Base-by-base conservation (phyloP, 2,329 filamentous ascomycete species). In the Xylaria digitata region DNA sequence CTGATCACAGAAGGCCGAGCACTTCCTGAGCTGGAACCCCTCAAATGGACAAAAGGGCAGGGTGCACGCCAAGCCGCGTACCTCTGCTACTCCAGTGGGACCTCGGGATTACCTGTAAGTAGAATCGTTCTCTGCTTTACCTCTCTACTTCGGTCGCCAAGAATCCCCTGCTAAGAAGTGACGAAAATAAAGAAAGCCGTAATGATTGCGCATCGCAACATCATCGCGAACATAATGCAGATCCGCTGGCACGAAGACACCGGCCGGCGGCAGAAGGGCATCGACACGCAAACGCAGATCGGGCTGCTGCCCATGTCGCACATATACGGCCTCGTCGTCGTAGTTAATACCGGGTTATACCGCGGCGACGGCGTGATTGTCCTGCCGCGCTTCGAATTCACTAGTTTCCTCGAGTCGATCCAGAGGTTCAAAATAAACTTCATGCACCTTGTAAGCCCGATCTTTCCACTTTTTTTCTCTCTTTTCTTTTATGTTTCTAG, bases 221-320 rank as follows among this genome's bases (percentile, higher is more conserved):
- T 93, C 17, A 93, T 94, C 54, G 86, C 90, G 42, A 94, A 94
- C 74, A 84, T 86, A 0, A 75, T 93, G 55, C 91, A 93, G 76
- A 82, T 90, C 45, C 72, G 75, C 3, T 79, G 82, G 1, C 87
- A 76, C 61, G 75, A 82, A 54, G 59, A 78, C 55, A 59, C 76
- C 65, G 68, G 74, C 61, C 71, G 80, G 72, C 57, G 71, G 62
- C 68, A 64, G 8, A 70, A 70, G 15, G 74, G 74, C 19, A 43
- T 77, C 59, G 74, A 74, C 60, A 79, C 73, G 1, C 77, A 81
- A 54, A 72, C 83, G 32, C 78, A 78, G 1, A 81, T 93, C 0
- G 91, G 90, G 1, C 82, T 94, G 9, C 81, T 94, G 3, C 92
- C 92, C 0, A 86, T 92, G 73, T 93, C 90, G 68, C 92, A 96